Evolutionary conservation across 2,329 filamentous ascomycete species (phyloP).

Genomic region (Cladophialophora bantiana): DNA sequence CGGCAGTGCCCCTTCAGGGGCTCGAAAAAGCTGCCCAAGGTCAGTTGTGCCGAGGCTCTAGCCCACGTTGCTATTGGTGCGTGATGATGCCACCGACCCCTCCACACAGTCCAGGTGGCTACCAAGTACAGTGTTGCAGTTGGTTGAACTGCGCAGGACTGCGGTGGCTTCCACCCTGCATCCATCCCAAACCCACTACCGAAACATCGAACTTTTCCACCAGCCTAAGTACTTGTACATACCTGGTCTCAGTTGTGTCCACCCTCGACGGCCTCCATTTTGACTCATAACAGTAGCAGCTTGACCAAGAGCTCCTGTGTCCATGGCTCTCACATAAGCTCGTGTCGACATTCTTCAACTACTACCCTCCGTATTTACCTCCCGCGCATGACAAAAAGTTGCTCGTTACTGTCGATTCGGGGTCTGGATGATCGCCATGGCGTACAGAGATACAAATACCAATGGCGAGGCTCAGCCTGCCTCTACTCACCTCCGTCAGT

Average conservation of each 20-base stretch:
- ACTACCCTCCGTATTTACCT: background rate
- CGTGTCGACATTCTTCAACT: background rate
- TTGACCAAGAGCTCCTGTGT: background rate
- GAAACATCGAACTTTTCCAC: background rate
- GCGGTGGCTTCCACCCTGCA: background rate
- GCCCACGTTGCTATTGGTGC: background rate
- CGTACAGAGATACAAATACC: constrained; percentile 15
- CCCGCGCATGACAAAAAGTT: background rate
- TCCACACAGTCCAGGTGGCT: background rate
- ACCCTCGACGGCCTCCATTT: background rate
- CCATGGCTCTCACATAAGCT: constrained; percentile 26
- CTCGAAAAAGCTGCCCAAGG: constrained; percentile 4
- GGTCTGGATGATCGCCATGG: constrained; percentile 24
- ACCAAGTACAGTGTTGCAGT: background rate
- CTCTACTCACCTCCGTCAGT: constrained; percentile 49
- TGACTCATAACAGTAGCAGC: constrained; percentile 14
- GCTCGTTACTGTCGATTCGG: background rate
- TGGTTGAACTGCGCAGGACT: background rate
- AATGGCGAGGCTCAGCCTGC: constrained; percentile 24
- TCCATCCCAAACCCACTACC: background rate
- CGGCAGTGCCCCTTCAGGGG: background rate
- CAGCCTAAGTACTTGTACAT: background rate
- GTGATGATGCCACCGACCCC: constrained; percentile 11
- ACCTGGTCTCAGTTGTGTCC: background rate
- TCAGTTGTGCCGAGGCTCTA: background rate